Base-by-base conservation (phyloP, 805 yeast genomes). In the Sungouiozyma ichnusensis region DNA sequence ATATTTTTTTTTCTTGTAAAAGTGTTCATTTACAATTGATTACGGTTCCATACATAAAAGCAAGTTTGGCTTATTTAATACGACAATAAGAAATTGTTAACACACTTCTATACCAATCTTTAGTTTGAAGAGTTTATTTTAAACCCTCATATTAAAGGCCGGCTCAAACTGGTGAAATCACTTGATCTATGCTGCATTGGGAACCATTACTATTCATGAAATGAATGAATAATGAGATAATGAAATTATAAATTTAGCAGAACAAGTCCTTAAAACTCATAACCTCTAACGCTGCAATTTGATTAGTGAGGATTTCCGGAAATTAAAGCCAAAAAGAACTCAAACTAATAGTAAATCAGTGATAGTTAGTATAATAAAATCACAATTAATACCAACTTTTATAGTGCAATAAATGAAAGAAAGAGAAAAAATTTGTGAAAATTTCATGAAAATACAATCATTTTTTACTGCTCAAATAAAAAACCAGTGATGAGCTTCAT, bases 71-170 rank as follows among this genome's bases (percentile, higher is more conserved):
- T n/a, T 14, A 36, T 6, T 11, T 16, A 36, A 5, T n/a, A 20
- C 5, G 29, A n/a, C n/a, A n/a, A n/a, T n/a, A 24, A 24, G 6
- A 29, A 24, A 15, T 43, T 58, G 61, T 57, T 40, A 42, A 48
- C 63, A 57, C 63, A 39, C 63, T 58, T 58, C 63, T 58, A 58
- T 58, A 52, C 58, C 62, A 49, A 42, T 44, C 52, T 48, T 43
- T 46, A 46, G 58, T 57, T 20, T 20, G 43, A 36, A 38, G 16
- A 37, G n/a, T n/a, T n/a, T n/a, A n/a, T n/a, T n/a, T n/a, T n/a
- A n/a, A n/a, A 24, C 29, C 11, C 29, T 11, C 29, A 39, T 38
- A 39, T 39, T 33, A 48, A 43, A 44, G 45, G 43, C 46, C 48
- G 55, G 54, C 54, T 54, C 58, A 54, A 54, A 54, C 58, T 41